phyloP scores from a whole-genome alignment of 1,284 basidiomycete species.

The Microbotryum intermedium region DNA sequence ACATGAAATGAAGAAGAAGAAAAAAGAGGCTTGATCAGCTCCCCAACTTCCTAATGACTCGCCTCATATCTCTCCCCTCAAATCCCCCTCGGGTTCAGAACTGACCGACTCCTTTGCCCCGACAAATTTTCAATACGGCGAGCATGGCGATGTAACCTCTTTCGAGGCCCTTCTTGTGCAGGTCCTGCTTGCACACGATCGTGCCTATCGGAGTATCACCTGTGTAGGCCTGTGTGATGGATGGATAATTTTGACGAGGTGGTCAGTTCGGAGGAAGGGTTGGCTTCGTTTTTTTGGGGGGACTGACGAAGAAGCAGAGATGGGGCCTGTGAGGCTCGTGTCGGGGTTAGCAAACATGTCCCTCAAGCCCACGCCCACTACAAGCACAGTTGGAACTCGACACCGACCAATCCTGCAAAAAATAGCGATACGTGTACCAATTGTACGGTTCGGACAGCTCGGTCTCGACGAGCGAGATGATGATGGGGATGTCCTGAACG shows the following conservation, averaged over 20 bases:
- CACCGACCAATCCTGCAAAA: slow-evolving; percentile 84
- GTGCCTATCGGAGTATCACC: slow-evolving; percentile 61
- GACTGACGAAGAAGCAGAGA: slow-evolving; percentile 70
- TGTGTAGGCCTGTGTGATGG: slow-evolving; percentile 22
- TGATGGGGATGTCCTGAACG: slow-evolving; percentile 27
- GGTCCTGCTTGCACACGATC: slow-evolving; percentile 90
- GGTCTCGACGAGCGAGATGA: slow-evolving; percentile 60
- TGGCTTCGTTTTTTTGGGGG: too few relatives aligned
- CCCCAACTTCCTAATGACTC: too few relatives aligned
- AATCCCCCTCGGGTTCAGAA: too few relatives aligned
- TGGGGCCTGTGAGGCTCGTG: slow-evolving; percentile 66
- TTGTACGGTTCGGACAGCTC: slow-evolving; percentile 94
- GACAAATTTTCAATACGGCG: slow-evolving; percentile 66
- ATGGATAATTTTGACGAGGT: background rate
- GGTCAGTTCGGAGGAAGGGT: background rate
- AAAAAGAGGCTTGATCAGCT: too few relatives aligned
- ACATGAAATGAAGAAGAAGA: slow-evolving; percentile 37
- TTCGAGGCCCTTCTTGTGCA: slow-evolving; percentile 57
- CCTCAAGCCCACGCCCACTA: background rate
- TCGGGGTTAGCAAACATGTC: background rate
- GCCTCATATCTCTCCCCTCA: too few relatives aligned
- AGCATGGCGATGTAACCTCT: slow-evolving; percentile 98
- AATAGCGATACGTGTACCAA: slow-evolving; percentile 70
- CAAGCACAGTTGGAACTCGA: background rate
- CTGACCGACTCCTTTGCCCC: slow-evolving; percentile 83